Evolutionary conservation across 108 stramenopile genomes (phyloP).

Genomic region (Cyclostephanos tholiformis): DNA sequence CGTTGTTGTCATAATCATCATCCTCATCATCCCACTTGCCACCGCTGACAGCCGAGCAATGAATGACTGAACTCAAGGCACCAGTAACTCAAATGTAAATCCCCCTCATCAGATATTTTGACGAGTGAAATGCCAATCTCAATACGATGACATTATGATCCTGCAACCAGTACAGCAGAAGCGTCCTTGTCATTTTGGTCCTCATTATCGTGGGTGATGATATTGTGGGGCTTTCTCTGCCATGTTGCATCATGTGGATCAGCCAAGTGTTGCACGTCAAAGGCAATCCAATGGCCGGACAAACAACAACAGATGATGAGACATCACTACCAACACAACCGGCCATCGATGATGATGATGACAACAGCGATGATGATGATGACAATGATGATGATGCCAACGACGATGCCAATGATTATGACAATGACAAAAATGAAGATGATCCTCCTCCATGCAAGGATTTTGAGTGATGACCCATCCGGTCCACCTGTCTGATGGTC

Average conservation of each 20-base stretch:
- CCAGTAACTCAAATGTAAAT: slow-evolving; percentile 39
- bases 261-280: background rate
- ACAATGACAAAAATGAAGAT: background rate
- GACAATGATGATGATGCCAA: too few species aligned
- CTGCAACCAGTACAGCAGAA: slow-evolving; percentile 46
- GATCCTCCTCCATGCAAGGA: background rate
- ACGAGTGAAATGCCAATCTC: slow-evolving; percentile 26
- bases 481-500: slow-evolving; percentile 43
- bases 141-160: slow-evolving; percentile 32
- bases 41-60: slow-evolving; percentile 42
- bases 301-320: too few species aligned
- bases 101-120: slow-evolving; percentile 19
- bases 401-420: too few species aligned
- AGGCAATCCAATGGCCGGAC: background rate
- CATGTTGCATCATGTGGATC: background rate
- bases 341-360: too few species aligned
- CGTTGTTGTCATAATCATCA: background rate
- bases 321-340: background rate
- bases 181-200: too few species aligned
- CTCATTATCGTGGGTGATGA: background rate
- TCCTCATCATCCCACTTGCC: slow-evolving; percentile 31
- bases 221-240: background rate
- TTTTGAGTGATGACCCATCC: slow-evolving; percentile 2
- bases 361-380: too few species aligned
- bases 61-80: slow-evolving; percentile 38